A percentile compares a stretch with the other conserved stretches of the same genome.
phyloP scores from a whole-genome alignment of 2,329 filamentous ascomycete genomes.

The Fusarium circinatum region DNA sequence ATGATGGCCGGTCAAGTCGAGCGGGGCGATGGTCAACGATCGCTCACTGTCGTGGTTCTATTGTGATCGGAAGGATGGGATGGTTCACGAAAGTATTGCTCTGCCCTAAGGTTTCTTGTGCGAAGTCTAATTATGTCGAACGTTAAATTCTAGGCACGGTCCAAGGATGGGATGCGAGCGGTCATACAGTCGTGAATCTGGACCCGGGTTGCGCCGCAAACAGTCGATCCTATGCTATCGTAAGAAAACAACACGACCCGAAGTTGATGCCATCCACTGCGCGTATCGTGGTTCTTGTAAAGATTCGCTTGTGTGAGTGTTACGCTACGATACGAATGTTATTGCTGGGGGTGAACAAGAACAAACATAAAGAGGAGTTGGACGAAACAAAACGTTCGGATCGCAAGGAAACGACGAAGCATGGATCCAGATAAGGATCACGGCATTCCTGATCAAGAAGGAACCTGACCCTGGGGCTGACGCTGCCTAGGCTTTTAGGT shows the following conservation, averaged over 20 bases:
- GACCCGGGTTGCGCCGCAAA: conserved; percentile 37
- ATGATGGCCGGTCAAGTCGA: conserved; percentile 26
- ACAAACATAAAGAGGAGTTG: conserved; percentile 6
- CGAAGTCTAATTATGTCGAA: not conserved
- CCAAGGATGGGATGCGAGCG: conserved; percentile 2
- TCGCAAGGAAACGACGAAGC: conserved; percentile 25
- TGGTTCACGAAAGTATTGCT: not conserved
- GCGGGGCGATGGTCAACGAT: conserved; percentile 18
- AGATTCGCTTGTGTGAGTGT: conserved; percentile 1
- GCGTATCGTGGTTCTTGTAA: conserved; percentile 1
- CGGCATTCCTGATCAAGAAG: conserved; percentile 36
- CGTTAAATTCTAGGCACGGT: not conserved
- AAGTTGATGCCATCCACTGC: conserved; percentile 14
- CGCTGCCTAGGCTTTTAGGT: conserved; percentile 31
- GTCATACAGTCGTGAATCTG: conserved; percentile 20
- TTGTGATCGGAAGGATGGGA: not conserved
- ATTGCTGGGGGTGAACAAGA: not conserved
- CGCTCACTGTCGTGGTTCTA: not conserved
- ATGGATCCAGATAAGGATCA: conserved; percentile 33
- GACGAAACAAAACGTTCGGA: conserved; percentile 19
- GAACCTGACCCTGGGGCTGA: conserved; percentile 33
- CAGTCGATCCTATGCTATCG: conserved; percentile 26
- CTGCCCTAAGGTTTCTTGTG: not conserved
- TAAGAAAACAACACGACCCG: conserved; percentile 20
- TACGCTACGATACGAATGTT: not conserved